These are phyloP conservation scores for Zymoseptoria ardabiliae DNA, from an alignment of 2,329 filamentous ascomycete genomes.

Conservation along the genomic window DNA sequence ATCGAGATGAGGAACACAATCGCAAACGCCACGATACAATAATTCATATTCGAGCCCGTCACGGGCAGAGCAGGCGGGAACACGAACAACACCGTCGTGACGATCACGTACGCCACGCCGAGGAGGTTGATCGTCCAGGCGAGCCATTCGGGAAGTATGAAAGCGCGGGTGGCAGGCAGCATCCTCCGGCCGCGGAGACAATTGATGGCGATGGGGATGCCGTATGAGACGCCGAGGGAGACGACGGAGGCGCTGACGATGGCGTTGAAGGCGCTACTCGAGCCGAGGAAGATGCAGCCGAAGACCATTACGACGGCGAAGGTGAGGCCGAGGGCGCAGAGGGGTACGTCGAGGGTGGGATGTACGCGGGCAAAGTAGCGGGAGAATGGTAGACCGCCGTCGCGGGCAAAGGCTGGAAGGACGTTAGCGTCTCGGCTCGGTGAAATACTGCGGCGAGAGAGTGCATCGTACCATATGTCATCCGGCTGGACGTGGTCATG, in stretches of 20 bases:
- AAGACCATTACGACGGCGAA: slow-evolving; percentile 28
- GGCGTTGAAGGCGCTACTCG: slow-evolving; percentile 32
- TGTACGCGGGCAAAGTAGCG: slow-evolving; percentile 30
- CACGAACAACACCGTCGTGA: slow-evolving; percentile 70
- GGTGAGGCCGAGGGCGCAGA: slow-evolving; percentile 29
- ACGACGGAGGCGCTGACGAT: slow-evolving; percentile 52
- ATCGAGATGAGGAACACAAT: slow-evolving; percentile 51
- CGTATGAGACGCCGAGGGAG: slow-evolving; percentile 64
- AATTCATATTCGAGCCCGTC: slow-evolving; percentile 61
- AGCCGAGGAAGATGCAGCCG: slow-evolving; percentile 32
- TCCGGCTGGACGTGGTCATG: slow-evolving; percentile 32
- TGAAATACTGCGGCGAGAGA: neutral
- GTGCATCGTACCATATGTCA: slow-evolving; percentile 23
- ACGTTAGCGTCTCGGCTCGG: neutral
- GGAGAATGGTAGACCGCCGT: slow-evolving; percentile 30
- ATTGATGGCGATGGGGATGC: slow-evolving; percentile 65
- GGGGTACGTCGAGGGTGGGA: slow-evolving; percentile 28
- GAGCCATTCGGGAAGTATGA: slow-evolving; percentile 47
- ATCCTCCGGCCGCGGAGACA: slow-evolving; percentile 57
- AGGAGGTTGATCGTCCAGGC: slow-evolving; percentile 55
- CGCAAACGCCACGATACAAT: slow-evolving; percentile 51
- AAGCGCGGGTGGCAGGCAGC: slow-evolving; percentile 50
- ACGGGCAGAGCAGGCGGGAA: slow-evolving; percentile 63
- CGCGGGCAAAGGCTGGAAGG: slow-evolving; percentile 28
- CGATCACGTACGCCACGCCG: slow-evolving; percentile 56